phyloP scores from a whole-genome alignment of 176 grass and related monocot genomes.

The Carex myosuroides region DNA sequence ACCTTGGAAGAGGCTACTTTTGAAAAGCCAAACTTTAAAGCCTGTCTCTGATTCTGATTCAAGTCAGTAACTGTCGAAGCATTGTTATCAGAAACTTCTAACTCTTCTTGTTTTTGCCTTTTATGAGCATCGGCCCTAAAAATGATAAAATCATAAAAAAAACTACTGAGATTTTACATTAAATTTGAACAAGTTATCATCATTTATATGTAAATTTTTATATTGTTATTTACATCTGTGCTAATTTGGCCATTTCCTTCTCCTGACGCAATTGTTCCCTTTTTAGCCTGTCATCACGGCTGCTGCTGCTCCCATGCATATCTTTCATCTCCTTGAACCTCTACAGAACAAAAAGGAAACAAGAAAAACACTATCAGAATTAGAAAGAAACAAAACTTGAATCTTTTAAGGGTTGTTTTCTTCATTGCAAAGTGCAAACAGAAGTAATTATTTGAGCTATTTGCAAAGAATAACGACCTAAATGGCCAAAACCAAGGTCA shows the following conservation, averaged over 20 bases:
- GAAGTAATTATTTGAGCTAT: background rate
- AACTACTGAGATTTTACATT: constrained; percentile 11
- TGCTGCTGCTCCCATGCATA: constrained; percentile 76
- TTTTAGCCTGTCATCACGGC: constrained; percentile 77
- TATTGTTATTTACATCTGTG: constrained; percentile 57
- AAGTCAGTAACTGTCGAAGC: constrained; percentile 9
- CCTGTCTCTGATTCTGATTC: constrained; percentile 60
- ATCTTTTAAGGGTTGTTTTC: background rate
- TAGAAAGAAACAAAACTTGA: background rate
- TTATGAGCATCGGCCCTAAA: constrained; percentile 77
- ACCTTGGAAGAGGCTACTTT: constrained; percentile 61
- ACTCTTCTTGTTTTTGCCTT: constrained; percentile 51
- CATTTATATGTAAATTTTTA: background rate
- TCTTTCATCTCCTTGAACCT: constrained; percentile 95
- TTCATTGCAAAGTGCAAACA: background rate
- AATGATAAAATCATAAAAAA: constrained; percentile 9
- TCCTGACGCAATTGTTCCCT: constrained; percentile 86
- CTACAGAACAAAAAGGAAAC: constrained; percentile 23
- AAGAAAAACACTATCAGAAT: background rate
- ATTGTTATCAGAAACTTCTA: constrained; percentile 25
- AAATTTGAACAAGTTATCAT: background rate
- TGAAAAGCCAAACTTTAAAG: constrained; percentile 94
- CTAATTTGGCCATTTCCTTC: constrained; percentile 93
- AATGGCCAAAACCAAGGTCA: background rate
- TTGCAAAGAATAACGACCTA: background rate